These are phyloP conservation scores for Pyricularia sp. DNA, from an alignment of 2,329 filamentous ascomycete species.

Conservation along the genomic window DNA sequence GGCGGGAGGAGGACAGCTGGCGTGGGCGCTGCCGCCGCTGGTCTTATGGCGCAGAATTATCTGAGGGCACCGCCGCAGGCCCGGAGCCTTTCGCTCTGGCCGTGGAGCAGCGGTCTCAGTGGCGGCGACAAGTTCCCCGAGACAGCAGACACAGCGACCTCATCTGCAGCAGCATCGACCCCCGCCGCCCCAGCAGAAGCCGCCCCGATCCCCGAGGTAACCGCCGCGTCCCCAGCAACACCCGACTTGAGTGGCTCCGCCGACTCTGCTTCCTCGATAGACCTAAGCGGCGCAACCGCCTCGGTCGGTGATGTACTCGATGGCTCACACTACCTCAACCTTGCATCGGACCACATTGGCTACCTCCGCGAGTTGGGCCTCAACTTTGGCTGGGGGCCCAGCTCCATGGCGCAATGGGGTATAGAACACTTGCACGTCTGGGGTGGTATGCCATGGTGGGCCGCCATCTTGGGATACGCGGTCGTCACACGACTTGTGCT, in stretches of 20 bases:
- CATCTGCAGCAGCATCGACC: constrained; percentile 6
- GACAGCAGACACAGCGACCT: constrained; percentile 2
- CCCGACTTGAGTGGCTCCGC: not conserved
- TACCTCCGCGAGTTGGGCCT: constrained; percentile 73
- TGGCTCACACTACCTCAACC: constrained; percentile 34
- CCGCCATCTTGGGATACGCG: constrained; percentile 53
- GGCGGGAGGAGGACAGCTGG: constrained; percentile 11
- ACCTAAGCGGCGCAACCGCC: not conserved
- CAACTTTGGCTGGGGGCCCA: constrained; percentile 76
- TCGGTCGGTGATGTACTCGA: constrained; percentile 17
- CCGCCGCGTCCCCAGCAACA: not conserved
- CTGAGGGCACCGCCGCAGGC: constrained; percentile 5
- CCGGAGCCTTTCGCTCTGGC: not conserved
- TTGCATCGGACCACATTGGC: constrained; percentile 59
- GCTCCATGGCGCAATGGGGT: constrained; percentile 57
- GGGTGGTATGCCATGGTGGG: constrained; percentile 69
- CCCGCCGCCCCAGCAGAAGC: constrained; percentile 10
- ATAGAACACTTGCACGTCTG: constrained; percentile 77
- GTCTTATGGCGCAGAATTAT: not conserved
- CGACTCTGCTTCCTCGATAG: constrained; percentile 1
- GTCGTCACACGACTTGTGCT: constrained; percentile 50
- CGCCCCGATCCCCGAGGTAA: constrained; percentile 9
- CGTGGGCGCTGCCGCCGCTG: constrained; percentile 3
- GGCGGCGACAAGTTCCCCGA: not conserved
- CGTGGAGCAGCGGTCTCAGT: not conserved